Percentiles rank a stretch among this genome's conserved stretches.
Evolutionary conservation across 2,329 filamentous ascomycete species (phyloP).

Genomic region (Apiospora kogelbergensis): DNA sequence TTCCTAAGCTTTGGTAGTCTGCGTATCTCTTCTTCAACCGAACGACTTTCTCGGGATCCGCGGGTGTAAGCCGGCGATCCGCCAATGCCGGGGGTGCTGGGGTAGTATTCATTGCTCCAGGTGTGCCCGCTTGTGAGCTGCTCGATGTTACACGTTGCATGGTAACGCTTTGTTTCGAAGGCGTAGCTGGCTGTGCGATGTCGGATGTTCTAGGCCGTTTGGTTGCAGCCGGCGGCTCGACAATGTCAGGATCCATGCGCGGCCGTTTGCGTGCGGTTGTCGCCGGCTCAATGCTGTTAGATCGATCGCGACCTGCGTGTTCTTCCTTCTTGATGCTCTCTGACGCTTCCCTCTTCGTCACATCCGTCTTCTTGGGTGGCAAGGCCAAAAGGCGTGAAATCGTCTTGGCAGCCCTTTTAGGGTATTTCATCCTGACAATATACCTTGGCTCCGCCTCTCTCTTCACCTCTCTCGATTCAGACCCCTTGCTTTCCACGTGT

Average conservation of each 20-base stretch:
- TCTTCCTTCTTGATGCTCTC: conserved; percentile 35
- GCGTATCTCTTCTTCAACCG: conserved; percentile 36
- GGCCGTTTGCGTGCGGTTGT: conserved; percentile 53
- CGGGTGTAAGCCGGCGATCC: conserved; percentile 36
- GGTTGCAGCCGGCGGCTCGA: conserved; percentile 35
- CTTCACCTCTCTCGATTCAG: conserved; percentile 34
- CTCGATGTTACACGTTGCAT: conserved; percentile 56
- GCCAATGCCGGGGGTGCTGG: conserved; percentile 34
- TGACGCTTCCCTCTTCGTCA: conserved; percentile 34
- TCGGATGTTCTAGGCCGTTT: conserved; percentile 47
- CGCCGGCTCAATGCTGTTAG: conserved; percentile 42
- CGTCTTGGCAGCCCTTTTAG: conserved; percentile 44
- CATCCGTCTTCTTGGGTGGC: conserved; percentile 38
- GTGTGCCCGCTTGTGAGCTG: conserved; percentile 53
- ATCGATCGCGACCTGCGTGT: conserved; percentile 32
- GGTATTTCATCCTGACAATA: conserved; percentile 50
- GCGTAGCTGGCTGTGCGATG: conserved; percentile 47
- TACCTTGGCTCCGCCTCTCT: conserved; percentile 29
- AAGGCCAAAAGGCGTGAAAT: conserved; percentile 48
- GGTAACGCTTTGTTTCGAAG: conserved; percentile 46
- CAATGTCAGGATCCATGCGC: conserved; percentile 34
- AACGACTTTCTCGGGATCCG: conserved; percentile 29
- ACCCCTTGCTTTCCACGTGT: conserved; percentile 30
- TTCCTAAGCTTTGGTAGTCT: conserved; percentile 42
- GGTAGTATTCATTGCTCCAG: conserved; percentile 44